Conservation (phyloP, 768 basidiomycete species). For the Pisolithus sp. region DNA sequence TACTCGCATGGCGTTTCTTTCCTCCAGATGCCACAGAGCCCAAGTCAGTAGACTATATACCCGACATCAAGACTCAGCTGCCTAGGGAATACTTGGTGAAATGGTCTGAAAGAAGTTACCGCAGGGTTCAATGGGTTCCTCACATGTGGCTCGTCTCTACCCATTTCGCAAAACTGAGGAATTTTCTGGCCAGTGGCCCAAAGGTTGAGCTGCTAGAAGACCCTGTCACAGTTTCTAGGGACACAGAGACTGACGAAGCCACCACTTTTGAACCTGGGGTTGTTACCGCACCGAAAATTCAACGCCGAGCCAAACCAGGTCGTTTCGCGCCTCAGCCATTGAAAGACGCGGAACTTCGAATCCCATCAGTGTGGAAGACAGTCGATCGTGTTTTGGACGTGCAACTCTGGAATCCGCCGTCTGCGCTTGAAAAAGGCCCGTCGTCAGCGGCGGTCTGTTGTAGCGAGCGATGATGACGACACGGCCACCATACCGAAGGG, state of each 20-base stretch:
- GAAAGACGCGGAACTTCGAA: constrained; percentile 64
- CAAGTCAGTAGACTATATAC: constrained; percentile 28
- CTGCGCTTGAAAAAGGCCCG: constrained; percentile 16
- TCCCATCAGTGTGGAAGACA: constrained; percentile 80
- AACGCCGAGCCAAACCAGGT: constrained; percentile 20
- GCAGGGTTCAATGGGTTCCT: constrained; percentile 81
- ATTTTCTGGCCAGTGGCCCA: constrained; percentile 67
- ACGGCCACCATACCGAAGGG: constrained; percentile 17
- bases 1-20: constrained; percentile 87
- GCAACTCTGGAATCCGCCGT: constrained; percentile 48
- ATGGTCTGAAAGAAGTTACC: constrained; percentile 75
- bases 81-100: constrained; percentile 94
- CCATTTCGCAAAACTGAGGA: constrained; percentile 59
- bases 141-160: constrained; percentile 83
- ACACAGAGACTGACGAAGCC: constrained; percentile 24
- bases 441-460: constrained; percentile 11
- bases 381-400: constrained; percentile 90
- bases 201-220: constrained; percentile 59
- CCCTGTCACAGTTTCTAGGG: constrained; percentile 26
- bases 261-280: constrained; percentile 36
- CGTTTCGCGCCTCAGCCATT: constrained; percentile 33
- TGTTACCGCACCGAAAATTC: constrained; percentile 7
- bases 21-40: constrained; percentile 60
- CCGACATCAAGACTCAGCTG: constrained; percentile 51
- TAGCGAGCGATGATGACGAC: constrained; percentile 19